phyloP scores from a whole-genome alignment of 352 stramenopile species.

The Globisporangium yorkense region DNA sequence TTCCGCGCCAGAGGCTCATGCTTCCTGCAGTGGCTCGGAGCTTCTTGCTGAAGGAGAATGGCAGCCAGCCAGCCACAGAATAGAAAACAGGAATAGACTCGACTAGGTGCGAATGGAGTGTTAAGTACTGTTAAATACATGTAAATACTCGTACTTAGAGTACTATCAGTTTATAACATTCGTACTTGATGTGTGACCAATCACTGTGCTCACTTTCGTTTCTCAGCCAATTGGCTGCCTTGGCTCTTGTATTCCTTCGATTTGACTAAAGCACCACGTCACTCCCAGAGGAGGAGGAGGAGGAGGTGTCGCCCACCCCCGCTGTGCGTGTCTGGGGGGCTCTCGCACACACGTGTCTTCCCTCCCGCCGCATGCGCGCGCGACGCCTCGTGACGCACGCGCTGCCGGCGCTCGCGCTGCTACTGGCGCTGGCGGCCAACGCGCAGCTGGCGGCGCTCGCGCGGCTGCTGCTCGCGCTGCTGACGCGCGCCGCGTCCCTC shows the following conservation, averaged over 20 bases:
- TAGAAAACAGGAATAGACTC: too few relatives aligned
- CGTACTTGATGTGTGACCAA: not conserved
- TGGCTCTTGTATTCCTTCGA: too few relatives aligned
- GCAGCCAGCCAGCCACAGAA: not conserved
- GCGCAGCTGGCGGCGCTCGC: conserved; percentile 9
- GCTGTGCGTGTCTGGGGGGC: not conserved
- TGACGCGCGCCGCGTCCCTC: conserved; percentile 32
- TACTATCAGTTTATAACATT: too few relatives aligned
- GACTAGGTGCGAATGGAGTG: too few relatives aligned
- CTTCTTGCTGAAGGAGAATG: not conserved
- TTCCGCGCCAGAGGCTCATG: conserved; percentile 6
- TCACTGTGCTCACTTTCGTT: too few relatives aligned
- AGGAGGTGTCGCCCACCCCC: too few relatives aligned
- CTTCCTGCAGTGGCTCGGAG: not conserved
- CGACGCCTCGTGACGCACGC: conserved; percentile 5
- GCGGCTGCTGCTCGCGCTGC: conserved; percentile 15
- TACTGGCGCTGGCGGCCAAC: conserved; percentile 13
- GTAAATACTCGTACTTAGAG: too few relatives aligned
- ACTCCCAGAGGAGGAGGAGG: too few relatives aligned
- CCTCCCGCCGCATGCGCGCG: not conserved
- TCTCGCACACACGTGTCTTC: too few relatives aligned
- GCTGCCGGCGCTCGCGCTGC: conserved; percentile 20
- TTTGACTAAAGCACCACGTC: too few relatives aligned
- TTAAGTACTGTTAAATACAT: too few relatives aligned
- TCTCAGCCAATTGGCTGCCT: too few relatives aligned